Percentiles rank a stretch among this genome's conserved stretches.
These are phyloP conservation scores for Chlamydomonas urium DNA, from an alignment of 139 green algal genomes.

Conservation along the genomic window DNA sequence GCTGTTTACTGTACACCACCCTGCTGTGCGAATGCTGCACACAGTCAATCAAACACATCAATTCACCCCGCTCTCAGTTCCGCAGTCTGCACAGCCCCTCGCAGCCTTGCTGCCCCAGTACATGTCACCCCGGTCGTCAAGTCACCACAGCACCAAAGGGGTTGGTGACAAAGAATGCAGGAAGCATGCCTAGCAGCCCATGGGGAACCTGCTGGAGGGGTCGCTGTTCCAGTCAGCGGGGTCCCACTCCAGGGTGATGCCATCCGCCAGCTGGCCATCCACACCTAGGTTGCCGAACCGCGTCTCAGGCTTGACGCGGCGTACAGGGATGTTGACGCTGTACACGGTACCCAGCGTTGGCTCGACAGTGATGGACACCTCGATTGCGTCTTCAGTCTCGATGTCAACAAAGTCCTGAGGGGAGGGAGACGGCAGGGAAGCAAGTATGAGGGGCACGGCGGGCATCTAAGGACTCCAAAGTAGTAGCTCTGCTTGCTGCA, in stretches of 20 bases:
- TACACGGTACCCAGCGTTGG: constrained; percentile 83
- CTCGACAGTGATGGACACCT: constrained; percentile 77
- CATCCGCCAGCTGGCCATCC: constrained; percentile 7
- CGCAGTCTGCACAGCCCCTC: no score
- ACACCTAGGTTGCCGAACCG: constrained; percentile 25
- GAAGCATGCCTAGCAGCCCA: constrained; percentile 66
- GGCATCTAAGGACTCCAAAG: not conserved
- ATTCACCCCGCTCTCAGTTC: no score
- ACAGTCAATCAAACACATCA: no score
- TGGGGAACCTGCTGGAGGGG: constrained; percentile 68
- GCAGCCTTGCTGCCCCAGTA: no score
- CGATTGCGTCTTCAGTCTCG: constrained; percentile 70
- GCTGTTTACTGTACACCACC: no score
- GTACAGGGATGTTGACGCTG: constrained; percentile 79
- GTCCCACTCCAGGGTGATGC: constrained; percentile 61
- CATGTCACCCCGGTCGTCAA: no score
- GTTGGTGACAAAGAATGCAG: no score
- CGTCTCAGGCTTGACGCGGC: constrained; percentile 72
- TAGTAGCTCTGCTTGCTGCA: not conserved
- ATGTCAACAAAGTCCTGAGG: constrained; percentile 78
- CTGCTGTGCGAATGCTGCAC: no score
- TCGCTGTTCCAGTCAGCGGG: constrained; percentile 59
- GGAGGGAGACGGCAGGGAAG: not conserved
- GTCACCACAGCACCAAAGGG: no score
- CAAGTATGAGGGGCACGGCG: not conserved